Conservation (phyloP, 768 basidiomycete genomes). For the Holtermannia corniformis region DNA sequence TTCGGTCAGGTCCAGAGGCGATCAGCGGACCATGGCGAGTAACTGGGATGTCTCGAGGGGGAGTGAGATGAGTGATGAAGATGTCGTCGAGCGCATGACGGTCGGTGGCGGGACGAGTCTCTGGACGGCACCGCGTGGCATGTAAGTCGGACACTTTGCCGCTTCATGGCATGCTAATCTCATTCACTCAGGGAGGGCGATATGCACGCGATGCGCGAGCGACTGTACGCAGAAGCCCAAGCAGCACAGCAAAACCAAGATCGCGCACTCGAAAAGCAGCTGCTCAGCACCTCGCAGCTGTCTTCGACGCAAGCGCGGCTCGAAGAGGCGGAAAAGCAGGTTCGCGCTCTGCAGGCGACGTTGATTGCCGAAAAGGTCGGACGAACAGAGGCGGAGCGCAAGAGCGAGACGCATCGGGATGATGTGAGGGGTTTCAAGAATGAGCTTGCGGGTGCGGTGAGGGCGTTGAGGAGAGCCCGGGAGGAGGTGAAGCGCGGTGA, state of each 20-base stretch:
- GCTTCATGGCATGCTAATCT: slow-evolving; percentile 1
- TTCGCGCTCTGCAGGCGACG: slow-evolving; percentile 36
- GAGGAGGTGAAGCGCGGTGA: slow-evolving; percentile 37
- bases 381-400: slow-evolving; percentile 26
- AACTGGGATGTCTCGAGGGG: slow-evolving; percentile 2
- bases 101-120: background rate
- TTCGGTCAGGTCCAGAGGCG: slow-evolving; percentile 1
- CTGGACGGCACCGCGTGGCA: background rate
- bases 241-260: slow-evolving; percentile 6
- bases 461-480: slow-evolving; percentile 34
- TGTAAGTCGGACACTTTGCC: slow-evolving; percentile 1
- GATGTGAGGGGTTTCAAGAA: slow-evolving; percentile 30
- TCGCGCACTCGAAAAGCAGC: slow-evolving; percentile 1
- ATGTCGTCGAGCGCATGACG: background rate
- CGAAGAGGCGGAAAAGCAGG: slow-evolving; percentile 25
- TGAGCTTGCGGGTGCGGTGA: slow-evolving; percentile 35
- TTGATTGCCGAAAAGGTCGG: slow-evolving; percentile 39
- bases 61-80: background rate
- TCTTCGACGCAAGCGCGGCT: slow-evolving; percentile 25
- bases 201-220: slow-evolving; percentile 32
- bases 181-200: slow-evolving; percentile 13
- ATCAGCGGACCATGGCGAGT: background rate
- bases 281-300: slow-evolving; percentile 15
- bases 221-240: slow-evolving; percentile 13
- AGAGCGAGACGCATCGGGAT: slow-evolving; percentile 15